Evolutionary conservation across 805 yeast genomes (phyloP).

Genomic region (Wickerhamiella australiensis): DNA sequence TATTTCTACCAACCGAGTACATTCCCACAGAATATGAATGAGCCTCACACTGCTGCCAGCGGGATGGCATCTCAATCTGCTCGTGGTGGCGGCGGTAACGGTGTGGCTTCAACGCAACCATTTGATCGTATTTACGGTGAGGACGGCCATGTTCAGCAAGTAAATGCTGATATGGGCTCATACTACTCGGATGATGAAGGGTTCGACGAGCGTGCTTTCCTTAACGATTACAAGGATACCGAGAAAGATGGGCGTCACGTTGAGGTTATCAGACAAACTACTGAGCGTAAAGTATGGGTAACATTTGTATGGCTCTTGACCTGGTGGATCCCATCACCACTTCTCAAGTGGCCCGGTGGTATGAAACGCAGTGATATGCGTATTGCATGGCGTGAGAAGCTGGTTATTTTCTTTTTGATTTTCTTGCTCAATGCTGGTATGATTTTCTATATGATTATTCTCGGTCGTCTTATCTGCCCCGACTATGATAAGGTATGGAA

Average conservation of each 20-base stretch:
- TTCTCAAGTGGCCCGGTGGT: conserved; percentile 27
- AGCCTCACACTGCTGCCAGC: neutral
- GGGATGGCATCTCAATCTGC: neutral
- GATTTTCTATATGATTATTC: conserved; percentile 34
- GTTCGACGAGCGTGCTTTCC: conserved; percentile 21
- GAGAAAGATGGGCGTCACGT: conserved; percentile 28
- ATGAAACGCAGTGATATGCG: conserved; percentile 34
- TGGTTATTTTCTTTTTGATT: conserved; percentile 30
- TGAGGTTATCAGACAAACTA: conserved; percentile 26
- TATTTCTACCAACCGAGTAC: neutral
- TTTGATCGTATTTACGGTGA: conserved; percentile 11
- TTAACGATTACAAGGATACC: conserved; percentile 21
- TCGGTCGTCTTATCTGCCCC: conserved; percentile 32
- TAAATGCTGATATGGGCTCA: conserved; percentile 17
- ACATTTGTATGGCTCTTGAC: conserved; percentile 32
- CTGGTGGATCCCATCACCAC: conserved; percentile 33
- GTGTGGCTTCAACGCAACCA: neutral
- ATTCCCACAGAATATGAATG: neutral
- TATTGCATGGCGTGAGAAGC: conserved; percentile 35
- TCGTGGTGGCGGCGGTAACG: neutral
- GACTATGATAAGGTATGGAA: conserved; percentile 34
- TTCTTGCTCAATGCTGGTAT: conserved; percentile 29
- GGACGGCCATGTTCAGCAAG: conserved; percentile 13
- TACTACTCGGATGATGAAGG: conserved; percentile 28
- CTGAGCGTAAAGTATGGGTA: conserved; percentile 30